Conservation (phyloP, 495 filamentous ascomycete species). For the Lichenothelia convexa region DNA sequence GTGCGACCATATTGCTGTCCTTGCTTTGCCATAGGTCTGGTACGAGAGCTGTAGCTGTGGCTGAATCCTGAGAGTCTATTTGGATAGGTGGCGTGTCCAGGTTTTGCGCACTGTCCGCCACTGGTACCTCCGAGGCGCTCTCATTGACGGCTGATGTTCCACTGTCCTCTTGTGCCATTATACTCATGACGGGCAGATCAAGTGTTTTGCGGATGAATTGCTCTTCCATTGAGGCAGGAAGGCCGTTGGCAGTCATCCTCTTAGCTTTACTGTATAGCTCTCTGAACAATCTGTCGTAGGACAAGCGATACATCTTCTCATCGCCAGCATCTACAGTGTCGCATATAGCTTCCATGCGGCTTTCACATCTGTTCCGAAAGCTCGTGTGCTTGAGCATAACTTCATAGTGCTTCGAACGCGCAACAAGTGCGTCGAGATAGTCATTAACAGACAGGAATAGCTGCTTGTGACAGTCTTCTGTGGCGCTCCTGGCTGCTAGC, state of each 20-base stretch:
- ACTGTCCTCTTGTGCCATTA: slow-evolving; percentile 9
- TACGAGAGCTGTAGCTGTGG: slow-evolving; percentile 15
- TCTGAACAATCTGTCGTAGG: slow-evolving; percentile 43
- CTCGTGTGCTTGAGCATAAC: slow-evolving; percentile 30
- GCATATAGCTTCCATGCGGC: slow-evolving; percentile 46
- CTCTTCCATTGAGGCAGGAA: slow-evolving; percentile 74
- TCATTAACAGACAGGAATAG: neutral
- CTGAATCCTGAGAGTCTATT: too few species aligned
- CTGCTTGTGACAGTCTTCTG: neutral
- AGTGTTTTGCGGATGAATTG: slow-evolving; percentile 60
- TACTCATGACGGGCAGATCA: slow-evolving; percentile 45
- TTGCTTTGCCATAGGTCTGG: slow-evolving; percentile 11
- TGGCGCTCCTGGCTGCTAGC: neutral
- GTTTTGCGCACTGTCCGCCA: slow-evolving; percentile 3
- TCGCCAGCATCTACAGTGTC: slow-evolving; percentile 66
- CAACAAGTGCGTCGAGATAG: neutral
- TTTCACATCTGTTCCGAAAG: slow-evolving; percentile 25
- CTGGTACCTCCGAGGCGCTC: slow-evolving; percentile 3
- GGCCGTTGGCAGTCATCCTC: slow-evolving; percentile 39
- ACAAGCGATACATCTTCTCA: slow-evolving; percentile 67
- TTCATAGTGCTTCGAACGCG: too few species aligned
- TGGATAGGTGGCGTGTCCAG: too few species aligned
- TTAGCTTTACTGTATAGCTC: slow-evolving; percentile 55
- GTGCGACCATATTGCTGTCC: slow-evolving; percentile 6
- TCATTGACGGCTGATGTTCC: slow-evolving; percentile 13